These are phyloP conservation scores for Oryza longistaminata DNA, from an alignment of 176 grass and related monocot species.

Conservation along the genomic window DNA sequence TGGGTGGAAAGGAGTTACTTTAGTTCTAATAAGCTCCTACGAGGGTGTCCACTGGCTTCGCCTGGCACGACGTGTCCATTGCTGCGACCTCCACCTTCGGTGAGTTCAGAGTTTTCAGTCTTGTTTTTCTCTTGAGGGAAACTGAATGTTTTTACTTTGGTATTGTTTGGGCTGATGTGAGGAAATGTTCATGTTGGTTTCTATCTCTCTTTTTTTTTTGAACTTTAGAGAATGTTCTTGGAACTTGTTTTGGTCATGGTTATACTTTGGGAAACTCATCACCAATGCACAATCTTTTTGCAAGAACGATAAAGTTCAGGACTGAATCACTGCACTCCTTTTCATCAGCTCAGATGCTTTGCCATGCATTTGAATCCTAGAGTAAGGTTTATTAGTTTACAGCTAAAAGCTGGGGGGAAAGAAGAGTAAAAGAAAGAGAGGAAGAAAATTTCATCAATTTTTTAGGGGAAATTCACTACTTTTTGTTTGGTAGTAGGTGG, in stretches of 20 bases:
- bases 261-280: neutral
- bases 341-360: neutral
- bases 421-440: neutral
- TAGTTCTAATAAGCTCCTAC: no score
- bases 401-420: neutral
- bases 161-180: neutral
- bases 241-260: neutral
- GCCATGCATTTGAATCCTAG: neutral
- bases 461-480: neutral
- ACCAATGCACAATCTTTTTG: neutral
- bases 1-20: no score
- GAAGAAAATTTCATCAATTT: neutral
- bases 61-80: constrained; percentile 84
- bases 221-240: neutral
- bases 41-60: constrained; percentile 76
- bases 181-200: neutral
- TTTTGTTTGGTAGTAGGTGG: constrained; percentile 30
- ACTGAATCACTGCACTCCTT: constrained; percentile 2
- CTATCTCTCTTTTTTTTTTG: neutral
- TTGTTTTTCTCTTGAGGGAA: neutral
- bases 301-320: constrained; percentile 4
- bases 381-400: neutral
- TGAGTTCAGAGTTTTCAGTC: constrained; percentile 26
- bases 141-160: neutral
- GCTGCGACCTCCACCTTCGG: constrained; percentile 80